Percentiles rank a stretch among this genome's conserved stretches.
Conservation (phyloP, 169 alveolate species). For the Plasmodium gonderi region DNA sequence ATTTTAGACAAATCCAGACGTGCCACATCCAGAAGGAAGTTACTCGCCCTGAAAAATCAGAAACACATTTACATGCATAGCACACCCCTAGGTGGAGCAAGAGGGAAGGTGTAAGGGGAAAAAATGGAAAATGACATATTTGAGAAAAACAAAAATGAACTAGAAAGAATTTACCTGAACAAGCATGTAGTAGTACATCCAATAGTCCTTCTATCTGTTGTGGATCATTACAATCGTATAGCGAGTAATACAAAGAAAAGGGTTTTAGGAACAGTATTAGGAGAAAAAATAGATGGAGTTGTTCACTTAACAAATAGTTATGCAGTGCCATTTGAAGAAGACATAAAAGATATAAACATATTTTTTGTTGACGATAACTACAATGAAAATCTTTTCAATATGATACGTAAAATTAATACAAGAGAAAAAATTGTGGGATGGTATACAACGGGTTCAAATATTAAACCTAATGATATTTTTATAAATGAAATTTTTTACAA, state of each 20-base stretch:
- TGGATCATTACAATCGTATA: slow-evolving; percentile 98
- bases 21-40: too few relatives aligned
- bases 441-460: slow-evolving; percentile 99
- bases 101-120: not conserved
- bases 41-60: too few relatives aligned
- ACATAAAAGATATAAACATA: slow-evolving; percentile 96
- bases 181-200: slow-evolving; percentile 95
- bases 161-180: slow-evolving; percentile 72
- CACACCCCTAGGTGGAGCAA: not conserved
- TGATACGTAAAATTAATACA: slow-evolving; percentile 96
- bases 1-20: too few relatives aligned
- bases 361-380: slow-evolving; percentile 99
- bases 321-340: slow-evolving; percentile 99
- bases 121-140: slow-evolving; percentile 70
- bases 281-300: slow-evolving; percentile 90
- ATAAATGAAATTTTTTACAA: slow-evolving; percentile 96
- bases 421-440: slow-evolving; percentile 98
- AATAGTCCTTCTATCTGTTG: slow-evolving; percentile 96
- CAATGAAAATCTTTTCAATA: slow-evolving; percentile 96
- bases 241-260: slow-evolving; percentile 96
- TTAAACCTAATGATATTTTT: slow-evolving; percentile 96
- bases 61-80: not conserved
- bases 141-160: slow-evolving; percentile 74
- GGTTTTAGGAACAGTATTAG: slow-evolving; percentile 99
- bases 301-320: slow-evolving; percentile 98